phyloP scores from a whole-genome alignment of 75 land plant genomes.

The Sequoia sempervirens region DNA sequence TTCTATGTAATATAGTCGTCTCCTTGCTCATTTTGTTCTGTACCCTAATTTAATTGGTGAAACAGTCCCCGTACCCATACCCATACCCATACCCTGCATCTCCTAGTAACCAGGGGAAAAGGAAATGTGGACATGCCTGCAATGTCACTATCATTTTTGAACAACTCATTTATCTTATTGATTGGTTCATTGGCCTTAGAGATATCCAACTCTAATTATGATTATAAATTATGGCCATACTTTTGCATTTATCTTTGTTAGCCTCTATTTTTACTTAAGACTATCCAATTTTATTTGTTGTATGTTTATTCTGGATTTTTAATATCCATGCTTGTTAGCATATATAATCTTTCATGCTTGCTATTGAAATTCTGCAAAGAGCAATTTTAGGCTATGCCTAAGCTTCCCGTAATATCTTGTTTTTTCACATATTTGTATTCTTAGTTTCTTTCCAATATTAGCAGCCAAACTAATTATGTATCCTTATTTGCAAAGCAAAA shows the following conservation, averaged over 20 bases:
- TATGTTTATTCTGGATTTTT: not conserved
- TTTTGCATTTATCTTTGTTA: not conserved
- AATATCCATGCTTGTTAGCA: not conserved
- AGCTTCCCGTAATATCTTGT: not conserved
- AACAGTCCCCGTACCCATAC: no score
- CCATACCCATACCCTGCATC: no score
- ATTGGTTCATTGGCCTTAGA: not conserved
- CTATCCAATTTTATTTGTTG: not conserved
- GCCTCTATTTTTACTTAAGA: not conserved
- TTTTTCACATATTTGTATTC: not conserved
- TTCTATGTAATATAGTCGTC: no score
- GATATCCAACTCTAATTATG: not conserved
- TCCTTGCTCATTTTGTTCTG: no score
- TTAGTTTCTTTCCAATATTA: not conserved
- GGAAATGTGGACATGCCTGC: no score
- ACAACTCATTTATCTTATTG: no score
- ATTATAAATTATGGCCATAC: not conserved
- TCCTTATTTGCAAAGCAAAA: not conserved
- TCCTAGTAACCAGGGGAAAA: no score
- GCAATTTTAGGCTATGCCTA: not conserved
- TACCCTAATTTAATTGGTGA: no score
- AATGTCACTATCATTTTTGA: no score
- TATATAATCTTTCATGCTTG: not conserved
- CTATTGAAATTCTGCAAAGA: not conserved
- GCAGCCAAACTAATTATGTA: not conserved